A percentile compares a stretch with the other conserved stretches of the same genome.
Evolutionary conservation across 768 basidiomycete genomes (phyloP).

Genomic region (Russula ochroleuca): DNA sequence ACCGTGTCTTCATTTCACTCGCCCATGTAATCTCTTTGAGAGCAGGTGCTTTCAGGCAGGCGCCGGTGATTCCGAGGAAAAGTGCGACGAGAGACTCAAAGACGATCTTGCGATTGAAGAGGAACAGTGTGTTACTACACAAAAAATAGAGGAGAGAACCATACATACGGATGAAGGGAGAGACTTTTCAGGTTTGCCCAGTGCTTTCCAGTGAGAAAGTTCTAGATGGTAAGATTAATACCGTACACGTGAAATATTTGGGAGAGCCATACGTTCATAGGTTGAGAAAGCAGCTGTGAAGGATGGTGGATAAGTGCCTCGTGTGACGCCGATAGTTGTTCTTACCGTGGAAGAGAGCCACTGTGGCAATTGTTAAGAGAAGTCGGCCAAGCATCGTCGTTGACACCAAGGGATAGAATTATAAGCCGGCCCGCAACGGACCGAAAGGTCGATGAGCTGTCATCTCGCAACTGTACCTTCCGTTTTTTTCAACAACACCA

Average conservation of each 20-base stretch:
- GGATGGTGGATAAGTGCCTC: background rate
- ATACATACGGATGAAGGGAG: conserved; percentile 56
- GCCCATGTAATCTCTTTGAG: conserved; percentile 85
- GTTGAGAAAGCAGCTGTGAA: conserved; percentile 69
- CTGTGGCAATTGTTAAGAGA: conserved; percentile 16
- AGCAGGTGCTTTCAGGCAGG: conserved; percentile 60
- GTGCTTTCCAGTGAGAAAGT: conserved; percentile 68
- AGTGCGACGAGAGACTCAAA: conserved; percentile 62
- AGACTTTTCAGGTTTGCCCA: conserved; percentile 63
- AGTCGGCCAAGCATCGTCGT: conserved; percentile 15
- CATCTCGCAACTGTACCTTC: no score
- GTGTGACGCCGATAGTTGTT: background rate
- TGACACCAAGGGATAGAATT: background rate
- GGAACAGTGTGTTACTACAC: background rate
- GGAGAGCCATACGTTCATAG: conserved; percentile 60
- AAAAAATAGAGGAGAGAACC: conserved; percentile 23
- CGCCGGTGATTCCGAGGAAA: conserved; percentile 66
- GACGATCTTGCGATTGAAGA: conserved; percentile 46
- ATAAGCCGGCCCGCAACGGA: background rate
- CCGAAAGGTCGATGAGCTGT: no score
- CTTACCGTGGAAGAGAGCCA: conserved; percentile 26
- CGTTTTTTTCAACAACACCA: no score
- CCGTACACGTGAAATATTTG: background rate
- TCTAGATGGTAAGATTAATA: conserved; percentile 41
- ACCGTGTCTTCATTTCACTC: conserved; percentile 84